Conservation (phyloP, 164 flowering plant genomes). For the Vitis rotundifolia region DNA sequence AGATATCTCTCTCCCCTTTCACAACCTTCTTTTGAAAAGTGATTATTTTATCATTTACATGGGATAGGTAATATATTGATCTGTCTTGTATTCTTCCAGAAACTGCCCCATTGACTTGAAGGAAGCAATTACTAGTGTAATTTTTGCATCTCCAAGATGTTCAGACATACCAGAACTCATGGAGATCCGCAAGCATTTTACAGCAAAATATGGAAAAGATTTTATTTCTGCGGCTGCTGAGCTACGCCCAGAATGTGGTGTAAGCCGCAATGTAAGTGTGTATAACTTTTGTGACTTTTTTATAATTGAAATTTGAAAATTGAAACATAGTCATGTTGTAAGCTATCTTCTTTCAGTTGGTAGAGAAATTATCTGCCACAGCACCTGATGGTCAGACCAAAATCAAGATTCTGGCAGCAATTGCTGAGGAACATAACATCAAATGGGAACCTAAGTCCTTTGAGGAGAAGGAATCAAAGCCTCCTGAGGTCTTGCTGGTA, state of each 20-base stretch:
- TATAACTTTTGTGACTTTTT: neutral
- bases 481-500: constrained; percentile 66
- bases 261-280: constrained; percentile 70
- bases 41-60: neutral
- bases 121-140: constrained; percentile 82
- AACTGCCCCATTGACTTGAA: constrained; percentile 91
- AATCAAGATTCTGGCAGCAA: constrained; percentile 63
- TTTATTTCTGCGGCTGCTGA: constrained; percentile 76
- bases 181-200: constrained; percentile 74
- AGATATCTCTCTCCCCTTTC: too few relatives aligned
- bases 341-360: constrained; percentile 45
- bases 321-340: neutral
- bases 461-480: constrained; percentile 43
- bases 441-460: constrained; percentile 73
- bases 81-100: constrained; percentile 33
- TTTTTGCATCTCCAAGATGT: constrained; percentile 92
- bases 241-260: constrained; percentile 89
- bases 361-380: constrained; percentile 82
- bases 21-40: too few relatives aligned
- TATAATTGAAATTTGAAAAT: neutral
- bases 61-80: constrained; percentile 8
- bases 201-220: constrained; percentile 93
- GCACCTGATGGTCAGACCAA: constrained; percentile 86
- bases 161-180: constrained; percentile 77
- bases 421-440: constrained; percentile 82